Evolutionary conservation across 2,329 filamentous ascomycete genomes (phyloP).

Genomic region (Monilinia laxa): DNA sequence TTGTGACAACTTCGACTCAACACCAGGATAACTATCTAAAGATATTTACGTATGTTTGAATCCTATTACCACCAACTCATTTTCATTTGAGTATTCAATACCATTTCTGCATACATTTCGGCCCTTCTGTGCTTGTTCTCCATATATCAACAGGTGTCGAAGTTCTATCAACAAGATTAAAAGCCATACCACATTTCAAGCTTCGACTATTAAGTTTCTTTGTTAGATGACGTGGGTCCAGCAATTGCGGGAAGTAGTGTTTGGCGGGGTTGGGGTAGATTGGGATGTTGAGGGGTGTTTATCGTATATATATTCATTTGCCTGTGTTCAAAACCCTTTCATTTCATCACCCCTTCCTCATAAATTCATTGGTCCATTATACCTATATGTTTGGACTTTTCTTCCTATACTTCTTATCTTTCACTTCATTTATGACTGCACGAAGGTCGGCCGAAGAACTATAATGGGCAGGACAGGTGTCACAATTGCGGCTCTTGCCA

Average conservation of each 20-base stretch:
- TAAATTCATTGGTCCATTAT: not conserved
- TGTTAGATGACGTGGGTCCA: slow-evolving; percentile 1
- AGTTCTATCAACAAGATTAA: not conserved
- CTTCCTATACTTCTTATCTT: not conserved
- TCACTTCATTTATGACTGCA: not conserved
- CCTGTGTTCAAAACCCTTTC: not conserved
- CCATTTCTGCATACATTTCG: slow-evolving; percentile 2
- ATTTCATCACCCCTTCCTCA: not conserved
- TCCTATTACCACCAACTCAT: too few relatives aligned
- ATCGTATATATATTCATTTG: slow-evolving; percentile 1
- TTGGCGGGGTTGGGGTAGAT: not conserved
- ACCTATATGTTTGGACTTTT: slow-evolving; percentile 1
- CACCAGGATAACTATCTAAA: too few relatives aligned
- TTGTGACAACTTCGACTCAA: not conserved
- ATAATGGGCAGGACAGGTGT: slow-evolving; percentile 27
- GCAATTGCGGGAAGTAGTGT: not conserved
- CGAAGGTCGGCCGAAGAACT: slow-evolving; percentile 13
- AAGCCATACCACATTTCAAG: not conserved
- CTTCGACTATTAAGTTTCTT: not conserved
- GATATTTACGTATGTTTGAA: too few relatives aligned
- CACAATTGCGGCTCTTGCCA: slow-evolving; percentile 25
- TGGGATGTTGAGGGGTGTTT: not conserved
- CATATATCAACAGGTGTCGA: not conserved
- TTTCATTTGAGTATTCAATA: not conserved
- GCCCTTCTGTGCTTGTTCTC: not conserved